Evolutionary conservation across 345 rosid genomes (phyloP), one percentile per base, ranked within the genome.

Genomic region (Corchorus olitorius): DNA sequence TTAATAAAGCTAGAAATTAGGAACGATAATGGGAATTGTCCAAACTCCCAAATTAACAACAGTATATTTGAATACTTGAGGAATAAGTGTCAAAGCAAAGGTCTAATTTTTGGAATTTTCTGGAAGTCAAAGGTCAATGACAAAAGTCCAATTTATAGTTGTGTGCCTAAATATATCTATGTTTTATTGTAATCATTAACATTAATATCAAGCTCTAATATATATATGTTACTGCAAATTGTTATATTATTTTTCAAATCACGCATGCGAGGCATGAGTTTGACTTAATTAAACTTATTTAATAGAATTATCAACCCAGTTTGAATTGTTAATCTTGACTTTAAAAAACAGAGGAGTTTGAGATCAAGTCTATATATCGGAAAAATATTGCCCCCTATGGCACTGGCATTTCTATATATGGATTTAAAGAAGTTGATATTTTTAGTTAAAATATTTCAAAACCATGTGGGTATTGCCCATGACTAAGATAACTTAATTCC

Each of bases 211-310:
- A 56, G 33, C 61, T 56, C 12, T 56, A 6, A 39, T 3, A 39
- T 39, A 39, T 6, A 2, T 39, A 39, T 45, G 8, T 45, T 45
- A 6, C 48, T 45, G 6, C 33, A 17, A 41, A 41, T 39, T 16
- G 9, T 3, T 19, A 8, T 3, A 17, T 39, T 65, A 65, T 9
- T 16, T 20, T 3, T 4, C 5, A 39, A 39, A n/a, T 4, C 0
- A 19, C 11, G 53, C 74, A 70, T 34, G 62, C 64, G 37, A 63
- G 8, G 41, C 14, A 1, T 39, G 70, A 46, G 37, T 7, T 71
- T 77, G 83, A 83, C 75, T 74, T 27, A 27, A 27, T 27, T 13
- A 75, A 75, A 66, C 46, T 70, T 17, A 64, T 53, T 37, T 37
- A 68, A 61, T 76, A 67, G 46, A 2, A 13, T 41, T 33, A 70